Evolutionary conservation across 768 basidiomycete genomes (phyloP).

Genomic region (Cystofilobasidium capitatum): DNA sequence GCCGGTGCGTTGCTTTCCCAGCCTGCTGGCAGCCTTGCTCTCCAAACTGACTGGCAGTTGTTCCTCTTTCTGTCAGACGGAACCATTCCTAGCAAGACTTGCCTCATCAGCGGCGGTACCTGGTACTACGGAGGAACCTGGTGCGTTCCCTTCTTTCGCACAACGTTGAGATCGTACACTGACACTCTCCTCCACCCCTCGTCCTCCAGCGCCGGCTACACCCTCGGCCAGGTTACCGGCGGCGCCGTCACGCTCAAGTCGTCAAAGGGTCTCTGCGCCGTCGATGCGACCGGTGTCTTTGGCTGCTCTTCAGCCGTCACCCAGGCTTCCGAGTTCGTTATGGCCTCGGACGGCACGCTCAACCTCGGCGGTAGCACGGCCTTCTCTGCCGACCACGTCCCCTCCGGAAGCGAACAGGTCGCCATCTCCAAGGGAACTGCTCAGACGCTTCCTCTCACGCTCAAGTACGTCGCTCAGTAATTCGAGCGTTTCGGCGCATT

Average conservation of each 20-base stretch:
- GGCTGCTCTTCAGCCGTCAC: conserved; percentile 20
- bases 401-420: conserved; percentile 11
- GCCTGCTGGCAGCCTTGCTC: background rate
- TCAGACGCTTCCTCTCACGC: conserved; percentile 11
- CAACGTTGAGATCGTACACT: background rate
- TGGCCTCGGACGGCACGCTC: conserved; percentile 17
- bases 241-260: conserved; percentile 22
- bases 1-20: background rate
- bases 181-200: background rate
- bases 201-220: conserved; percentile 17
- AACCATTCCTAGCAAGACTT: conserved; percentile 6
- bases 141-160: background rate
- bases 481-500: too few relatives aligned
- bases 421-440: conserved; percentile 7
- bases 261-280: conserved; percentile 20
- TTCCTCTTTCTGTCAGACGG: background rate
- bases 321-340: conserved; percentile 10
- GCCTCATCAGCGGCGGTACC: conserved; percentile 18
- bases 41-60: background rate
- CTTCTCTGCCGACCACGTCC: conserved; percentile 12
- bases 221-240: conserved; percentile 10
- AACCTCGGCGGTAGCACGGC: conserved; percentile 13
- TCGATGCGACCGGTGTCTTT: conserved; percentile 5
- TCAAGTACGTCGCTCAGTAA: conserved; percentile 24
- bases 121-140: background rate